Evolutionary conservation across 163 green algal species (phyloP), one percentile per base, ranked within the genome.

Genomic region (Scenedesmus sp.): DNA sequence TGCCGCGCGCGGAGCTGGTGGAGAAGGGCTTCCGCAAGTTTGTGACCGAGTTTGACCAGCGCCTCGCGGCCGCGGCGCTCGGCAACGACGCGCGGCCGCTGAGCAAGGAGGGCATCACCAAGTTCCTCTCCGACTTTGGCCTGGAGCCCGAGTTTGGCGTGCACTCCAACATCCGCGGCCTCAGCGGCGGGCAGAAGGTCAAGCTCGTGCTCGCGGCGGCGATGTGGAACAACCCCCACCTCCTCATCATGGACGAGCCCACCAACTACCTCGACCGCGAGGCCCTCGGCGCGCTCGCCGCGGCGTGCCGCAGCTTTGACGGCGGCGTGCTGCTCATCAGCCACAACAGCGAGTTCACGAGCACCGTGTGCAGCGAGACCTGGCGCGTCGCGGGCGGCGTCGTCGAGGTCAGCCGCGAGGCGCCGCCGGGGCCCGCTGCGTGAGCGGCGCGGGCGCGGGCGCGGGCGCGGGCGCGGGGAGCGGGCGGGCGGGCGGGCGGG

Each of bases 221-320:
- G 58, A 94, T 94, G 86, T 97, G 94, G 94, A 90, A 91, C 65
- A 86, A 92, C 78, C 91, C 91, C 1, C 91, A 93, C 73, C 77
- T 92, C 45, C 42, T 88, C 10, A 77, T 87, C 50, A 82, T 79
- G 70, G 94, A 98, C 83, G 94, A 97, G 87, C 94, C 94, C 54
- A 97, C 93, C 86, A 98, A 98, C 86, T 98, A 97, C 89, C 87
- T 98, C 42, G 88, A 98, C 81, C 82, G 92, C 50, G 94, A 98
- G 60, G 91, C 92, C 1, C 83, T 98, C 57, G 95, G 92, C 42
- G 95, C 95, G 31, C 86, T 98, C 63, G 89, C 92, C 6, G 71
- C 65, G 31, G 94, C 93, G 17, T 94, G 98, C 81, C 89, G 89
- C 69, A 89, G 92, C 56, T 98, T 93, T 58, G 93, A 89, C 29